These are phyloP conservation scores for Hippophae gyantsensis DNA, from an alignment of 306 rosid genomes.

Conservation along the genomic window DNA sequence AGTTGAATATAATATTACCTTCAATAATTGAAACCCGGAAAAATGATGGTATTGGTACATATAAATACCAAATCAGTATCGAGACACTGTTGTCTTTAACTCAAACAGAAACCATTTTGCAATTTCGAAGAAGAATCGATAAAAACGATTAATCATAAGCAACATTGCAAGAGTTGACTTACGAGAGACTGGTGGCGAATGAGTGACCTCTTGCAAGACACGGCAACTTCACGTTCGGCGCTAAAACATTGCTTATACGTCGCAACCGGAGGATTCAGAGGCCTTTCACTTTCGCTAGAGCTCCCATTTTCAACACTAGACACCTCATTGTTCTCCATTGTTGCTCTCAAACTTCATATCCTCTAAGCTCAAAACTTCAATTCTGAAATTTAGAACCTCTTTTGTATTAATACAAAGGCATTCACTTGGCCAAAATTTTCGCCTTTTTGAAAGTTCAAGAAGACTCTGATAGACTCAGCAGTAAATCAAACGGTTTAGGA, in stretches of 20 bases:
- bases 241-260: conserved; percentile 33
- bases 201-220: conserved; percentile 44
- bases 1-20: too few relatives aligned
- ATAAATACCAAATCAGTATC: too few relatives aligned
- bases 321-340: conserved; percentile 62
- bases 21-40: too few relatives aligned
- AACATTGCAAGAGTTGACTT: conserved; percentile 17
- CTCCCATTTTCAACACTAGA: conserved; percentile 39
- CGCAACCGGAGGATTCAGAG: conserved; percentile 51
- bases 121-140: neutral
- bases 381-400: neutral
- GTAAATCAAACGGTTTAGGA: neutral
- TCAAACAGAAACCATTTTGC: neutral
- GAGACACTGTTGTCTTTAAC: too few relatives aligned
- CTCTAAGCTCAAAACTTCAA: neutral
- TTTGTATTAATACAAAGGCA: neutral
- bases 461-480: neutral
- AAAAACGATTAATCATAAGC: neutral
- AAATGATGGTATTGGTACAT: too few relatives aligned
- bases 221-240: conserved; percentile 10
- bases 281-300: conserved; percentile 47
- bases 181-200: conserved; percentile 81
- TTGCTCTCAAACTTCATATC: conserved; percentile 43
- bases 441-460: neutral
- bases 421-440: neutral